phyloP scores from a whole-genome alignment of 345 rosid genomes.

The Euclidium syriacum region DNA sequence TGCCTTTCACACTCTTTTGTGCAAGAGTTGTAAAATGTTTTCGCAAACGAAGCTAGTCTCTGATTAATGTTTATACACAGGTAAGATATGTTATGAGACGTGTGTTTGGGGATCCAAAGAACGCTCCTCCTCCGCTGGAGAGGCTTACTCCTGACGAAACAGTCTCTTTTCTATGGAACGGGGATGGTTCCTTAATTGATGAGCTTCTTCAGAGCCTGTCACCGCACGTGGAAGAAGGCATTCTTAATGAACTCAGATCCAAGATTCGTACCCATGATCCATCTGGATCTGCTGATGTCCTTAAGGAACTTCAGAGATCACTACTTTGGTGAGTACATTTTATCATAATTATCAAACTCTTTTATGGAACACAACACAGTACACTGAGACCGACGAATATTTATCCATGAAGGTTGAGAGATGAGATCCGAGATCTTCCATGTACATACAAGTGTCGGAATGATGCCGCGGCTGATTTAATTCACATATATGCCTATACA shows the following conservation, averaged over 20 bases:
- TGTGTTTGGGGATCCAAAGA: conserved; percentile 83
- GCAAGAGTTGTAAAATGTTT: neutral
- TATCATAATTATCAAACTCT: conserved; percentile 3
- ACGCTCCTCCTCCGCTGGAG: conserved; percentile 94
- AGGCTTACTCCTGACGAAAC: conserved; percentile 71
- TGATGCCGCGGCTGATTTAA: conserved; percentile 98
- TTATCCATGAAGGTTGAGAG: conserved; percentile 73
- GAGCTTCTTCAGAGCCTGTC: conserved; percentile 84
- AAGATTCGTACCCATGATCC: conserved; percentile 73
- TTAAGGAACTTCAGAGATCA: conserved; percentile 71
- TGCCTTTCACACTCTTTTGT: conserved; percentile 2
- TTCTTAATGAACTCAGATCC: conserved; percentile 61
- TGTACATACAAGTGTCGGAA: conserved; percentile 92
- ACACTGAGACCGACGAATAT: neutral
- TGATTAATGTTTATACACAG: conserved; percentile 37
- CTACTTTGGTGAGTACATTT: conserved; percentile 74
- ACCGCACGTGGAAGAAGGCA: conserved; percentile 58
- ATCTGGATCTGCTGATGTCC: conserved; percentile 54
- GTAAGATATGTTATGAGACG: conserved; percentile 96
- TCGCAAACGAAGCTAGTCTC: neutral
- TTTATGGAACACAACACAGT: neutral
- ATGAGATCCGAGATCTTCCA: conserved; percentile 79
- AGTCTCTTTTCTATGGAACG: conserved; percentile 77
- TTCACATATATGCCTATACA: conserved; percentile 88
- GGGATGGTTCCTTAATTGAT: conserved; percentile 81